phyloP scores from a whole-genome alignment of 169 alveolate genomes.

The Plasmodium coatneyi region DNA sequence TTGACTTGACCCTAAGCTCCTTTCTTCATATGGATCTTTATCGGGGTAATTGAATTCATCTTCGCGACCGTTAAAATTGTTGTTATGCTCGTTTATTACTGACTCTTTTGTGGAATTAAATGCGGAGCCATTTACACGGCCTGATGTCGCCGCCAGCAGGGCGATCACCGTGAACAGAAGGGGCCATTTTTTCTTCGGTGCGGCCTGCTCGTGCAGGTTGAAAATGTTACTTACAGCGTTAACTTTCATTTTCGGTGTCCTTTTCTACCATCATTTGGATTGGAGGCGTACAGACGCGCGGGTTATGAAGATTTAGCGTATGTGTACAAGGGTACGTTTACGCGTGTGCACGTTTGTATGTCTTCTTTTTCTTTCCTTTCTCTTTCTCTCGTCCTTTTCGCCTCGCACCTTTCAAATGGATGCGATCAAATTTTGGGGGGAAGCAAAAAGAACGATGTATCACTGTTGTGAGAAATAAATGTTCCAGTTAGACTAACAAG shows the following conservation, averaged over 20 bases:
- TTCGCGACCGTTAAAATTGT: background rate
- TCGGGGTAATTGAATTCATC: background rate
- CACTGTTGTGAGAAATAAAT: background rate
- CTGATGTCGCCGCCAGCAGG: constrained; percentile 15
- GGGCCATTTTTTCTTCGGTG: constrained; percentile 6
- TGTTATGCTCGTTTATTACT: background rate
- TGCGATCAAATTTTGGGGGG: background rate
- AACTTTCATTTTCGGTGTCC: background rate
- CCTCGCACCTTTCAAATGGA: background rate
- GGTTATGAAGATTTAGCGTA: background rate
- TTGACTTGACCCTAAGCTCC: background rate
- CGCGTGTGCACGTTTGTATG: background rate
- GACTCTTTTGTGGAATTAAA: constrained; percentile 1
- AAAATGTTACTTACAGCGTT: background rate
- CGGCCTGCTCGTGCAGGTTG: background rate
- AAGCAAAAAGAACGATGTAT: background rate
- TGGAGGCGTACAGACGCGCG: background rate
- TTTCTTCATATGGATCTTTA: background rate
- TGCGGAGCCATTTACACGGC: constrained; percentile 5
- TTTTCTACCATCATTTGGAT: background rate
- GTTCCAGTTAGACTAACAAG: background rate
- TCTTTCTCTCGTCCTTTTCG: background rate
- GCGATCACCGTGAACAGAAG: background rate
- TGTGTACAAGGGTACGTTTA: background rate
- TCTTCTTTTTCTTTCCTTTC: too few species aligned